Evolutionary conservation across 192 early-diverging fungal genomes (phyloP).

Genomic region (Pilaira anomala): DNA sequence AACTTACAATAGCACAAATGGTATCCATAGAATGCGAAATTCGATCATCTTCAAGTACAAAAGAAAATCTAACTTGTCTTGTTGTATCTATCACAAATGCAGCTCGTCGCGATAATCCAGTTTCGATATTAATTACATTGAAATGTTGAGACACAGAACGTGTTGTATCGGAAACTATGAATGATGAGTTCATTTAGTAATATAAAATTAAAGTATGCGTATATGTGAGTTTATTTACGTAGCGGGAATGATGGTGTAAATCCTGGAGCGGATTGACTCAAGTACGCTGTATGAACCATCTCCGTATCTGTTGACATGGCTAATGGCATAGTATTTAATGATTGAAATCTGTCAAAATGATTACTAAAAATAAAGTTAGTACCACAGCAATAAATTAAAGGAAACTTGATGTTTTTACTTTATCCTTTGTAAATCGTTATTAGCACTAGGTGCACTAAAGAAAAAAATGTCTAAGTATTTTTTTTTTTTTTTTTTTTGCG

Average conservation of each 20-base stretch:
- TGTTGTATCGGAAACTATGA: constrained; percentile 27
- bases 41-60: constrained; percentile 24
- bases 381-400: neutral
- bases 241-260: constrained; percentile 13
- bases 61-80: constrained; percentile 22
- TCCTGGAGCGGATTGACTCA: constrained; percentile 5
- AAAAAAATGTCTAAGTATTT: no score
- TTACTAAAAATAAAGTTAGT: constrained; percentile 1
- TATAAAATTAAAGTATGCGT: neutral
- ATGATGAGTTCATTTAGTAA: no score
- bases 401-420: constrained; percentile 2
- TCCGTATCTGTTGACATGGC: constrained; percentile 24
- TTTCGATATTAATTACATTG: constrained; percentile 15
- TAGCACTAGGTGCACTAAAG: constrained; percentile 17
- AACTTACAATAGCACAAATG: constrained; percentile 18
- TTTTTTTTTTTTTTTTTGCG: no score
- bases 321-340: constrained; percentile 6
- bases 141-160: constrained; percentile 16
- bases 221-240: constrained; percentile 2
- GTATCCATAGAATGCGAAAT: constrained; percentile 26
- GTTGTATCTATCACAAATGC: constrained; percentile 21
- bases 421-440: constrained; percentile 12
- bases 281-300: constrained; percentile 16
- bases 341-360: neutral
- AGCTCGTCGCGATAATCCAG: constrained; percentile 14